Evolutionary conservation across 805 yeast species (phyloP).

Genomic region (Ogataea trehalophila): DNA sequence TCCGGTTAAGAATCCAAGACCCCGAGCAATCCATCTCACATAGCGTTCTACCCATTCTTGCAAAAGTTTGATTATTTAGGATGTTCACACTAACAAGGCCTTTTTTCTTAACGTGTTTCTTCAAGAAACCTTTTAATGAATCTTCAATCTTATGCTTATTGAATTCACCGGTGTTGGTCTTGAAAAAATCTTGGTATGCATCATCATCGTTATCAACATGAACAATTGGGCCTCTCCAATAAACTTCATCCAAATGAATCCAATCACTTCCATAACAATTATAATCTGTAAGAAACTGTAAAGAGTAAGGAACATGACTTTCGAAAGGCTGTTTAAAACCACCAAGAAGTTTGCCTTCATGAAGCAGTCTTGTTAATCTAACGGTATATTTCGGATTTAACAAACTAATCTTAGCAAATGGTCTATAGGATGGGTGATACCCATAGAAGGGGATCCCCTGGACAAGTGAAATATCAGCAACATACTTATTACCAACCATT

Average conservation of each 20-base stretch:
- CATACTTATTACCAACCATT: slow-evolving; percentile 31
- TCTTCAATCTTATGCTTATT: slow-evolving; percentile 26
- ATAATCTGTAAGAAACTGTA: slow-evolving; percentile 80
- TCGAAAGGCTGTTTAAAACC: slow-evolving; percentile 55
- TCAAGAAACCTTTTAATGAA: slow-evolving; percentile 31
- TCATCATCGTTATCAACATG: slow-evolving; percentile 4
- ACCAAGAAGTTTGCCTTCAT: slow-evolving; percentile 39
- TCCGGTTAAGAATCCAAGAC: slow-evolving; percentile 54
- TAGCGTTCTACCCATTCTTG: slow-evolving; percentile 56
- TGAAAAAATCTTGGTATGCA: slow-evolving; percentile 18
- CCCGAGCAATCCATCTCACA: slow-evolving; percentile 71
- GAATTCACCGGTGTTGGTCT: slow-evolving; percentile 21
- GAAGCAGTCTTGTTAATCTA: slow-evolving; percentile 46
- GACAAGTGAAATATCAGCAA: slow-evolving; percentile 60
- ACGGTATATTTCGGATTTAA: slow-evolving; percentile 56
- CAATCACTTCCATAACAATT: slow-evolving; percentile 84
- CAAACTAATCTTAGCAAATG: slow-evolving; percentile 64
- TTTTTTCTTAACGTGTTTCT: slow-evolving; percentile 12
- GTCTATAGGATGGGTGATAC: slow-evolving; percentile 58
- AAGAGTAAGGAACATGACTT: slow-evolving; percentile 68
- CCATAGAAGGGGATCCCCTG: slow-evolving; percentile 85
- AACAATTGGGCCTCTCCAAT: slow-evolving; percentile 53
- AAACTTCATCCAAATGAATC: slow-evolving; percentile 45
- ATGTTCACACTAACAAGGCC: slow-evolving; percentile 21
- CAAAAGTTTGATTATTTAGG: slow-evolving; percentile 28